These are phyloP conservation scores for Chrysanthemum lavandulifolium DNA, from an alignment of 129 eudicot species.

Conservation along the genomic window DNA sequence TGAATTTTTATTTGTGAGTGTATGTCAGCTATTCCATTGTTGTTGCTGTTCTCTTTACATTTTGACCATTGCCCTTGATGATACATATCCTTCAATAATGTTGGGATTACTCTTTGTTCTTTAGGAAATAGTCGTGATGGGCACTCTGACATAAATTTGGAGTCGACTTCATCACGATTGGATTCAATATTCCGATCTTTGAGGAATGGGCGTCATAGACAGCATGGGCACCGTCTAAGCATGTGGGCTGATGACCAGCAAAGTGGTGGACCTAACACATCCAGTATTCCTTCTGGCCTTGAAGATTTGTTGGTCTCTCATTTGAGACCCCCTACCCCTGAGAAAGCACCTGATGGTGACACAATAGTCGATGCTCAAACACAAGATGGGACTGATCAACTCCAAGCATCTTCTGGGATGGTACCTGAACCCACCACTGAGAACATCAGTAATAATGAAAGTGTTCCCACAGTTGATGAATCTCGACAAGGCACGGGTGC, in stretches of 20 bases:
- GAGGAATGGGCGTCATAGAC: slow-evolving; percentile 93
- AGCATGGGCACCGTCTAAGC: slow-evolving; percentile 76
- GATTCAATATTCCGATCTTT: slow-evolving; percentile 83
- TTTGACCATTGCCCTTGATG: too few relatives aligned
- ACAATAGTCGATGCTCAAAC: slow-evolving; percentile 41
- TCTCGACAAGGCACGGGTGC: slow-evolving; percentile 32
- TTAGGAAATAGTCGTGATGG: slow-evolving; percentile 66
- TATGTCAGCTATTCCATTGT: background rate
- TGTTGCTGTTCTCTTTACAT: too few relatives aligned
- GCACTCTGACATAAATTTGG: slow-evolving; percentile 54
- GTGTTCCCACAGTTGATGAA: slow-evolving; percentile 34
- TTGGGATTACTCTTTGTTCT: background rate
- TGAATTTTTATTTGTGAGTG: too few relatives aligned
- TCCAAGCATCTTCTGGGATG: slow-evolving; percentile 47
- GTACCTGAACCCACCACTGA: slow-evolving; percentile 43
- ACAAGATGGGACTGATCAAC: slow-evolving; percentile 43
- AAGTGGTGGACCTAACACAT: slow-evolving; percentile 67
- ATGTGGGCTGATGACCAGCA: slow-evolving; percentile 86
- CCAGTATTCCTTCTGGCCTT: slow-evolving; percentile 79
- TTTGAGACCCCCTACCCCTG: slow-evolving; percentile 60
- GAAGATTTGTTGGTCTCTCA: slow-evolving; percentile 85
- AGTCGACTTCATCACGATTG: slow-evolving; percentile 63
- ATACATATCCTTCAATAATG: background rate
- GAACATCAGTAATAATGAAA: slow-evolving; percentile 39
- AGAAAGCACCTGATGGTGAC: slow-evolving; percentile 52